Conservation (phyloP, 306 rosid species). For the Malus domestica region DNA sequence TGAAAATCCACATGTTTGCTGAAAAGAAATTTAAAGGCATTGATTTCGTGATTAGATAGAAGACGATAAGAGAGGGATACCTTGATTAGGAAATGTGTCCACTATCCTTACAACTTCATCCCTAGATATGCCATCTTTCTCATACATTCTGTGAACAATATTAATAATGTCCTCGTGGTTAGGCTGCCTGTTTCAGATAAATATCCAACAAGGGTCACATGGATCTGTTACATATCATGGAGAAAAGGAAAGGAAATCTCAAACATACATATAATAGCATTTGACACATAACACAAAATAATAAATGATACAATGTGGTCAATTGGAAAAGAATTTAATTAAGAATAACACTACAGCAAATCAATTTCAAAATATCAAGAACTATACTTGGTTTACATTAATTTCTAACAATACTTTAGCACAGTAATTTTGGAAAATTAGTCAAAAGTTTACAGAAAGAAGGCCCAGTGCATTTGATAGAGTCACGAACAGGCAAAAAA, state of each 20-base stretch:
- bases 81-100: constrained; percentile 81
- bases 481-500: neutral
- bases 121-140: constrained; percentile 78
- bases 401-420: neutral
- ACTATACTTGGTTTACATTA: neutral
- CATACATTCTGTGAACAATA: constrained; percentile 76
- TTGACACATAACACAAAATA: neutral
- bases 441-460: neutral
- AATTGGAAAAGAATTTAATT: neutral
- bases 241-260: neutral
- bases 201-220: constrained; percentile 21
- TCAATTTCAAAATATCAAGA: neutral
- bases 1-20: neutral
- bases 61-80: constrained; percentile 28
- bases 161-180: constrained; percentile 79
- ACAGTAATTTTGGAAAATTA: neutral
- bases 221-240: neutral
- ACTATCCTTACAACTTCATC: constrained; percentile 61
- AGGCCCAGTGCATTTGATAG: neutral
- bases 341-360: neutral
- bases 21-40: neutral
- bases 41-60: neutral
- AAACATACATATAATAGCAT: neutral
- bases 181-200: constrained; percentile 80
- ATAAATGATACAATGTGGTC: neutral